Evolutionary conservation across 306 rosid species (phyloP).

Genomic region (Chamaecrista fasciculata): DNA sequence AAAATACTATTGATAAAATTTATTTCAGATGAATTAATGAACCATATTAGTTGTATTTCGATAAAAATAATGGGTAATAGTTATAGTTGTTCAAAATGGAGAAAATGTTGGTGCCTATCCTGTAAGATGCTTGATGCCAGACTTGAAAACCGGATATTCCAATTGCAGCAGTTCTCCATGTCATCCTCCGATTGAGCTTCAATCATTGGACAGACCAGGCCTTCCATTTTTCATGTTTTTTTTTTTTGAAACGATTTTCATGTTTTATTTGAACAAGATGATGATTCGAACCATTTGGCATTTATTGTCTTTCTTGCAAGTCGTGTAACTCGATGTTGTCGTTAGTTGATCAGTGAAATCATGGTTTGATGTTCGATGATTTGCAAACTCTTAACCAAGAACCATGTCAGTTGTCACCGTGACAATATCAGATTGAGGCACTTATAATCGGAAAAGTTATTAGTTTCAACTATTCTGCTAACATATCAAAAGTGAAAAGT

Average conservation of each 20-base stretch:
- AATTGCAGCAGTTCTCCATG: neutral
- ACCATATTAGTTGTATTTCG: neutral
- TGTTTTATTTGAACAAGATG: neutral
- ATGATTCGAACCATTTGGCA: neutral
- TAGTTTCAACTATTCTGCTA: neutral
- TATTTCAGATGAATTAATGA: neutral
- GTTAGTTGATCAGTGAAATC: neutral
- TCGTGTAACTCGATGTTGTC: neutral
- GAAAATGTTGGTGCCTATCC: neutral
- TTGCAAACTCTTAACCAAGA: neutral
- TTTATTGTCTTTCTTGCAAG: neutral
- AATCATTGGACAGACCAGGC: neutral
- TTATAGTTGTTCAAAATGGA: neutral
- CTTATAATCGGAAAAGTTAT: neutral
- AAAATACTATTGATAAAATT: neutral
- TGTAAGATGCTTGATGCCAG: no score
- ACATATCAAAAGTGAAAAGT: no score
- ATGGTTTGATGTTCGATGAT: neutral
- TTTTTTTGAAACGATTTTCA: neutral
- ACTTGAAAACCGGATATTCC: slow-evolving; percentile 1
- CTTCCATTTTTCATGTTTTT: neutral
- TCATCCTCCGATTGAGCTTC: neutral
- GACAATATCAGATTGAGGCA: no score
- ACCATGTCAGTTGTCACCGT: neutral
- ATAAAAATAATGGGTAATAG: neutral